Conservation (phyloP, 345 rosid genomes). For the Lepidium sativum region DNA sequence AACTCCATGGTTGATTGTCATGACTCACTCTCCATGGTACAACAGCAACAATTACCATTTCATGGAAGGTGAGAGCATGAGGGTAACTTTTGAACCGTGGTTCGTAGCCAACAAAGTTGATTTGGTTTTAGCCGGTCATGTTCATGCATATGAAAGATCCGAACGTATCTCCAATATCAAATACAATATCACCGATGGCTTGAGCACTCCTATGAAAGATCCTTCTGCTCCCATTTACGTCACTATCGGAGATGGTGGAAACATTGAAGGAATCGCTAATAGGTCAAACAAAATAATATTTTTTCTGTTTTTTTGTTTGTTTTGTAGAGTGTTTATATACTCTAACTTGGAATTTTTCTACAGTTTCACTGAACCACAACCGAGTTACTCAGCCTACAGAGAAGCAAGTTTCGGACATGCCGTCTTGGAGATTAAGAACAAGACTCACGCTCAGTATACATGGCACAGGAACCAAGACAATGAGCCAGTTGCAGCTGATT, state of each 20-base stretch:
- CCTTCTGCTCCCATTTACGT: conserved; percentile 48
- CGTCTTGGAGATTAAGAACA: conserved; percentile 39
- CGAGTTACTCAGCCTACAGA: conserved; percentile 42
- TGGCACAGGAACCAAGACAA: conserved; percentile 58
- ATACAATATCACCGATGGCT: conserved; percentile 41
- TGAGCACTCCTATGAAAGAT: conserved; percentile 37
- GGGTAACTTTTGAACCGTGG: conserved; percentile 38
- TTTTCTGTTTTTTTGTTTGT: neutral
- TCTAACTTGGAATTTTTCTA: too few relatives aligned
- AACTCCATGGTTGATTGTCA: conserved; percentile 31
- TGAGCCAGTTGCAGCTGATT: conserved; percentile 34
- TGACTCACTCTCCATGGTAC: conserved; percentile 28
- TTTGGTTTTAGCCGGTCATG: conserved; percentile 41
- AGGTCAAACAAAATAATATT: neutral
- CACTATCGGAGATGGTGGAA: conserved; percentile 70
- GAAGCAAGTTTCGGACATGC: conserved; percentile 63
- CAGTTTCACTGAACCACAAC: conserved; percentile 42
- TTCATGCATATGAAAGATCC: conserved; percentile 44
- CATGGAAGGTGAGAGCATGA: conserved; percentile 59
- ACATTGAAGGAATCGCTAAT: conserved; percentile 49
- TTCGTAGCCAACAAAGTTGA: conserved; percentile 37
- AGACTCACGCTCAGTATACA: conserved; percentile 38
- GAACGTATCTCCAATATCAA: conserved; percentile 43
- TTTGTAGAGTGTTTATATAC: neutral
- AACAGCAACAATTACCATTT: conserved; percentile 27